A percentile compares a stretch with the other conserved stretches of the same genome.
phyloP scores from a whole-genome alignment of 768 basidiomycete species.

The Lactarius trivialis region DNA sequence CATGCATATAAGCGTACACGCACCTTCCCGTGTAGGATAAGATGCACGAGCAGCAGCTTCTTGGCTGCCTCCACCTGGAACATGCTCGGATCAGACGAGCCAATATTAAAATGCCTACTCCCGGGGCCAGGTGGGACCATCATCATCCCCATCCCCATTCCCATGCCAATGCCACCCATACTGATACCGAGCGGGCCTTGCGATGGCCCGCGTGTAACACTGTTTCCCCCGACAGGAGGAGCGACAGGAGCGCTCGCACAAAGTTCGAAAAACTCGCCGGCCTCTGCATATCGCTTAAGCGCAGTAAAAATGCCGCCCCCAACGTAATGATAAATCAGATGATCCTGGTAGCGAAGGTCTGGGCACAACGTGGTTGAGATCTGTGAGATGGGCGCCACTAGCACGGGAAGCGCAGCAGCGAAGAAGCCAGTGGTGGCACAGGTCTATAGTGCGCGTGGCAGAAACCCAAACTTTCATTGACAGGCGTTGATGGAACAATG shows the following conservation, averaged over 20 bases:
- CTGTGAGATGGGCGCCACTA: slow-evolving; percentile 55
- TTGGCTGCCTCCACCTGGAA: slow-evolving; percentile 85
- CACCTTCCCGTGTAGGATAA: slow-evolving; percentile 73
- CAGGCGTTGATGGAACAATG: not conserved
- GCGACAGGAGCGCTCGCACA: slow-evolving; percentile 45
- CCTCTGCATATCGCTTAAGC: slow-evolving; percentile 58
- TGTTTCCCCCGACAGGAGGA: not conserved
- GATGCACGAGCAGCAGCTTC: slow-evolving; percentile 71
- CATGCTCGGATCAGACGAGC: slow-evolving; percentile 43
- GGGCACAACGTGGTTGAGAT: slow-evolving; percentile 49
- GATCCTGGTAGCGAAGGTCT: slow-evolving; percentile 71
- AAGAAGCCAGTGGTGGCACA: slow-evolving; percentile 53
- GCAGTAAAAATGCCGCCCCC: slow-evolving; percentile 64
- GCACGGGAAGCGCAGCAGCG: slow-evolving; percentile 51
- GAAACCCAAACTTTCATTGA: not conserved
- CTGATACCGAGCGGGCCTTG: slow-evolving; percentile 6
- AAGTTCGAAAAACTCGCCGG: slow-evolving; percentile 76
- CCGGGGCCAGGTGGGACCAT: slow-evolving; percentile 13
- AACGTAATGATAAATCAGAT: slow-evolving; percentile 77
- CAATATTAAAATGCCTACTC: not conserved
- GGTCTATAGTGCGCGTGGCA: slow-evolving; percentile 32
- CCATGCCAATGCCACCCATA: slow-evolving; percentile 15
- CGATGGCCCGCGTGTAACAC: slow-evolving; percentile 1
- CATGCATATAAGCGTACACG: slow-evolving; percentile 12
- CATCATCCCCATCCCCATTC: slow-evolving; percentile 14